A percentile compares a stretch with the other conserved stretches of the same genome.
Conservation (phyloP, 108 stramenopile species). For the Fragilariopsis cylindrus region DNA sequence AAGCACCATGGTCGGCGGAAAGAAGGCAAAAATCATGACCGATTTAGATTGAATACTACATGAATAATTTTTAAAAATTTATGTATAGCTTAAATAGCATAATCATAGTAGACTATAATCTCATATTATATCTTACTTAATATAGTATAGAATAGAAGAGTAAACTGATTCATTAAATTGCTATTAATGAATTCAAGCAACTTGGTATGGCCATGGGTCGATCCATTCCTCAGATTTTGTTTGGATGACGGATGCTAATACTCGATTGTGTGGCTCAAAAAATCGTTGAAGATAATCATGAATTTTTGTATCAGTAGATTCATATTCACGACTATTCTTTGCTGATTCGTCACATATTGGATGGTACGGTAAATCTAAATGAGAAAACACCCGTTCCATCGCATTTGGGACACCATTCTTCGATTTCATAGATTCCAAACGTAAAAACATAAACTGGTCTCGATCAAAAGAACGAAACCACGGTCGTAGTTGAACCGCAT, state of each 20-base stretch:
- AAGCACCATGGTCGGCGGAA: background rate
- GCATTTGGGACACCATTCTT: slow-evolving; percentile 41
- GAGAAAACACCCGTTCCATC: slow-evolving; percentile 65
- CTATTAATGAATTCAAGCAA: background rate
- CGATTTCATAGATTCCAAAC: slow-evolving; percentile 74
- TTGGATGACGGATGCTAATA: slow-evolving; percentile 17
- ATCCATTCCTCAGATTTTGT: slow-evolving; percentile 16
- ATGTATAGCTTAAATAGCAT: no score
- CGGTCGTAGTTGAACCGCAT: slow-evolving; percentile 90
- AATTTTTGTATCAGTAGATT: slow-evolving; percentile 24
- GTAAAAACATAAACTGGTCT: slow-evolving; percentile 75
- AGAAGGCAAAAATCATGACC: background rate
- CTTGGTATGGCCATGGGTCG: slow-evolving; percentile 31
- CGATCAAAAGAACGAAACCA: slow-evolving; percentile 83
- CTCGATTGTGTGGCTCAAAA: slow-evolving; percentile 35
- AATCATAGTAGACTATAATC: no score
- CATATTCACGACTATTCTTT: slow-evolving; percentile 50
- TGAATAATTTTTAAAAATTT: no score
- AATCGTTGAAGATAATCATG: slow-evolving; percentile 27
- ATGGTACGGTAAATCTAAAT: slow-evolving; percentile 65
- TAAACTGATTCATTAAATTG: no score
- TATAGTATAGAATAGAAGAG: no score
- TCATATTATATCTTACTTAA: no score
- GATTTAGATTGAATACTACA: no score
- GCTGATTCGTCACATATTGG: slow-evolving; percentile 45